Evolutionary conservation across 352 stramenopile genomes (phyloP), one percentile per base, ranked within the genome.

Genomic region (Peronospora farinosa): DNA sequence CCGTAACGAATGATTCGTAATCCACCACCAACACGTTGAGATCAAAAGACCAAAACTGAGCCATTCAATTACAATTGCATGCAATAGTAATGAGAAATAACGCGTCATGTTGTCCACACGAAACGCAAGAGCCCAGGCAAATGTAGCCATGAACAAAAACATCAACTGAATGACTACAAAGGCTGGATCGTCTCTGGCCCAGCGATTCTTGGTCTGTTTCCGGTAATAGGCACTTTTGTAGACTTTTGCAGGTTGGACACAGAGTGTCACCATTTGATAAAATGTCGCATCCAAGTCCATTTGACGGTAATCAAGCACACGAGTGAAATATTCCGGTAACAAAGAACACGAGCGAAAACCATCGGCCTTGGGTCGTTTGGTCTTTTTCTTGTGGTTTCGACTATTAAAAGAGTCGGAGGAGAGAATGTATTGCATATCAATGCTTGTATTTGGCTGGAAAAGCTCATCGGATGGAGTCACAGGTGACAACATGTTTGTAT

Each of bases 181-280:
- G 4, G 95, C 96, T 6, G 92, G 92, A 61, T 98, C 92, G 60
- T 99, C 96, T 41, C 96, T 70, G 13, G 96, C 95, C 96, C 96
- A 99, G 40, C 97, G 95, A 65, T 98, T 98, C 76, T 98, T 99
- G 23, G 95, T 99, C 69, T 98, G 78, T 52, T 90, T 90, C 47
- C 78, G 78, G 56, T 90, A 92, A 53, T 90, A 90, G 1, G 78
- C 78, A 53, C 79, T 92, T 58, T 90, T 90, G 65, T 89, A 95
- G 28, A 95, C 84, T 57, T 95, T 95, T 27, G 74, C 57, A 2
- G 84, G 84, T 51, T 89, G 74, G 40, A 89, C 67, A 40, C 76
- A 92, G 25, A 95, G 79, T 43, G 83, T 89, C 17, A 95, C 78
- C 79, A 95, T 92, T 44, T 95, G 84, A 52, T 92, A 91, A 57